These are phyloP conservation scores for Kuraishia molischiana DNA, from an alignment of 805 yeast genomes.

Conservation along the genomic window DNA sequence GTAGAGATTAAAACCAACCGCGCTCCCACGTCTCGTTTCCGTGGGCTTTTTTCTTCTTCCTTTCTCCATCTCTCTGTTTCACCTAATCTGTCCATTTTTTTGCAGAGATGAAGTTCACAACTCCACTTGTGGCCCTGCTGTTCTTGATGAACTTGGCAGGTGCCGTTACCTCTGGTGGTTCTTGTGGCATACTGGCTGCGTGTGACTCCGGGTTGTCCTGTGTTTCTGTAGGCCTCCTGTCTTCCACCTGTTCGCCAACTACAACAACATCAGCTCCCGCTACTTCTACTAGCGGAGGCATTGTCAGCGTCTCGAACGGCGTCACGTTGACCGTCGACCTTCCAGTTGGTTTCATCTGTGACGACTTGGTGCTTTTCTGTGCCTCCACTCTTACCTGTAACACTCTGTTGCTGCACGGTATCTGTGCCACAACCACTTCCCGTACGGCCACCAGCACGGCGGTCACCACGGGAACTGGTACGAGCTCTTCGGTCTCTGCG, in stretches of 20 bases:
- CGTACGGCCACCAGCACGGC: not conserved
- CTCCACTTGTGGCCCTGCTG: not conserved
- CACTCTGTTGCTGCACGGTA: not conserved
- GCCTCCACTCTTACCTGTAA: not conserved
- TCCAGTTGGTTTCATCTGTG: not conserved
- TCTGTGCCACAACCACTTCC: not conserved
- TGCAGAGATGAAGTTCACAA: too few species aligned
- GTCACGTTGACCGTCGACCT: not conserved
- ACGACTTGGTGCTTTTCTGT: not conserved
- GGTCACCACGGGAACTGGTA: not conserved
- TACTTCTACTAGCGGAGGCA: not conserved
- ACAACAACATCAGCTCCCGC: not conserved
- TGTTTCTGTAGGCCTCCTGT: not conserved
- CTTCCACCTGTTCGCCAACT: not conserved
- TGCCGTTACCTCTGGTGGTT: not conserved
- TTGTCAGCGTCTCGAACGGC: not conserved
- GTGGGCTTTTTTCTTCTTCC: too few species aligned
- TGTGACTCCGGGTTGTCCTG: not conserved
- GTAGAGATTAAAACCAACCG: too few species aligned
- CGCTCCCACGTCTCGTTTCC: too few species aligned
- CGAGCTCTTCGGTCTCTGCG: too few species aligned
- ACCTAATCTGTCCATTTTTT: too few species aligned
- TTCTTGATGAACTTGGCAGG: not conserved
- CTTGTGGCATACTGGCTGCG: not conserved
- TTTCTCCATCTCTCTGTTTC: too few species aligned